Evolutionary conservation across 306 rosid genomes (phyloP), one percentile per base, ranked within the genome.

Genomic region (Coriaria nepalensis): DNA sequence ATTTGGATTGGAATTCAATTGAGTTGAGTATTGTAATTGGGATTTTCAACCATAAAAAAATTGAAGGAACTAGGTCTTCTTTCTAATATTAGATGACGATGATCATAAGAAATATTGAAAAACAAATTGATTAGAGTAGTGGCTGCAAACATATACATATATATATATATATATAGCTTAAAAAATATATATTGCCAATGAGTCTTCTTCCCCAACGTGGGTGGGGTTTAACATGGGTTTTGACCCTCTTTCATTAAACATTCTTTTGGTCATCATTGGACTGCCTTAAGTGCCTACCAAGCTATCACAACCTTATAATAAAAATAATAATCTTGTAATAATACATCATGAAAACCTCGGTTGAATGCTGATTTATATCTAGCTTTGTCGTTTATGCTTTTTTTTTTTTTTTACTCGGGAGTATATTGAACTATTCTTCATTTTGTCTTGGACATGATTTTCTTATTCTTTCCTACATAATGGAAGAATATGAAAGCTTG

Each of bases 141-240:
- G 83, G 79, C 63, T 38, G 3, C 29, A 20, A 1, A 20, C 29
- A 20, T 20, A 20, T 20, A 20, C 3, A 20, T 20, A 20, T 20
- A 20, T 20, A 20, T 20, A 20, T 20, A 20, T 20, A 20, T 20
- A 20, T 20, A 20, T 20, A 20, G 2, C 29, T 20, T 20, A 20
- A 3, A 20, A 20, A 20, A 20, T 20, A 3, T 1, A 20, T 20
- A 3, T 20, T 3, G 29, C 29, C 29, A 20, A 20, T 20, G 29
- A 20, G 29, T 53, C 6, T 43, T 45, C 59, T 54, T 53, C 59
- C 52, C 57, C 62, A 40, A 47, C 60, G n/a, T 10, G 62, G 75
- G 83, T 74, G 82, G 86, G 80, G 78, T 84, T 20, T 88, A 90
- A 88, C 97, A 81, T 76, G 78, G 82, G 68, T 78, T 68, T 81